Evolutionary conservation across 2,329 filamentous ascomycete species (phyloP).

Genomic region (Alternaria sp.): DNA sequence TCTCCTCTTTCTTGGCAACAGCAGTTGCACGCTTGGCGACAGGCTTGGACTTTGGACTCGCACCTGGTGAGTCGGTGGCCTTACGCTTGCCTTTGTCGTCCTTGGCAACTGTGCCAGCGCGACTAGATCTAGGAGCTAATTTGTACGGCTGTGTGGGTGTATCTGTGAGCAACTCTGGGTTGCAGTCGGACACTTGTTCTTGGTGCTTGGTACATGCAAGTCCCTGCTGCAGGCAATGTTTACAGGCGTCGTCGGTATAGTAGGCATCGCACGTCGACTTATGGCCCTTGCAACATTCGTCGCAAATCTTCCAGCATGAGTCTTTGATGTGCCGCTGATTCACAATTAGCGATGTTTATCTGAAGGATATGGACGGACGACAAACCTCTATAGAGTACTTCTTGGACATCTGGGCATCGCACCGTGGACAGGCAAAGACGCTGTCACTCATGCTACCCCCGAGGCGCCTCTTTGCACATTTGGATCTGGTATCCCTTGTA

Average conservation of each 20-base stretch:
- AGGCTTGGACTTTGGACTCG: conserved; percentile 8
- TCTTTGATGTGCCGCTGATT: conserved; percentile 6
- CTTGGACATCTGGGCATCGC: conserved; percentile 1
- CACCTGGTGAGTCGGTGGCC: conserved; percentile 3
- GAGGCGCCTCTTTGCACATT: neutral
- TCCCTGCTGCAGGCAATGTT: conserved; percentile 7
- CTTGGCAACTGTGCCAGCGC: neutral
- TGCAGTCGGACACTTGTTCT: neutral
- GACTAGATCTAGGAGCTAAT: neutral
- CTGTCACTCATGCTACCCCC: neutral
- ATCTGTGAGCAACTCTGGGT: neutral
- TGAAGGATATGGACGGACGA: neutral
- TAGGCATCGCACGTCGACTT: conserved; percentile 11
- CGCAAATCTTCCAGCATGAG: conserved; percentile 22
- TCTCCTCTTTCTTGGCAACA: neutral
- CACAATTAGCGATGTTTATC: neutral
- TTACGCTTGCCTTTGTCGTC: conserved; percentile 8
- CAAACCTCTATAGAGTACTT: conserved; percentile 4
- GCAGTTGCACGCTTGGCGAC: neutral
- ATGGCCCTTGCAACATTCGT: conserved; percentile 15
- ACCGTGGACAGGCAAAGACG: conserved; percentile 13
- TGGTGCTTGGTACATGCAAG: conserved; percentile 15
- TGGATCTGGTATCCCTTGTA: neutral
- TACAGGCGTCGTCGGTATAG: conserved; percentile 4
- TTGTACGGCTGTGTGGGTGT: neutral